Evolutionary conservation across 2,329 filamentous ascomycete genomes (phyloP).

Genomic region (Xylariaceae sp.): DNA sequence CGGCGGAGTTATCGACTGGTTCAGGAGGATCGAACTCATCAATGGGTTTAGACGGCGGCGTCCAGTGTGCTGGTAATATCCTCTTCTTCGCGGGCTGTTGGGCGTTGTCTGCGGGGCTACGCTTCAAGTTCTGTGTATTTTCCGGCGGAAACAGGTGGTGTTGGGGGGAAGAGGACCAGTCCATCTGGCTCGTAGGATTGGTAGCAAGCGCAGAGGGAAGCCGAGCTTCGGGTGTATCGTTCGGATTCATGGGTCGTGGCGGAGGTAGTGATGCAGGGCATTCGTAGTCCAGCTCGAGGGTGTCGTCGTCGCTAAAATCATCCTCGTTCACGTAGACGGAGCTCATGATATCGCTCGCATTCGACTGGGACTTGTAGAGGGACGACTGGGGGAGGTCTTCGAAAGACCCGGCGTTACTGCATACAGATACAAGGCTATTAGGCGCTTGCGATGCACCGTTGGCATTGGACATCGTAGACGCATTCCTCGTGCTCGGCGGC

Average conservation of each 20-base stretch:
- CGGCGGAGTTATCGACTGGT: constrained; percentile 24
- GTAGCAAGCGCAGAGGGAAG: constrained; percentile 1
- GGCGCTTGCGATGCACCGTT: constrained; percentile 14
- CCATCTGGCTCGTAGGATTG: constrained; percentile 37
- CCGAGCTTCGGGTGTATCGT: constrained; percentile 17
- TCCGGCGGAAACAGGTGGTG: constrained; percentile 43
- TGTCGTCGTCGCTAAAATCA: constrained; percentile 80
- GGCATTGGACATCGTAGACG: constrained; percentile 13
- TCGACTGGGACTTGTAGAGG: constrained; percentile 30
- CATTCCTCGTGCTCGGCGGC: constrained; percentile 1
- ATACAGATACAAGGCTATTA: constrained; percentile 39
- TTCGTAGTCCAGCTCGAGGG: constrained; percentile 65
- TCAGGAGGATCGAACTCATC: constrained; percentile 25
- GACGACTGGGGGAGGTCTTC: constrained; percentile 33
- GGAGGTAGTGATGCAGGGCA: constrained; percentile 49
- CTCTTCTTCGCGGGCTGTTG: constrained; percentile 51
- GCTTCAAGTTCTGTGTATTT: constrained; percentile 36
- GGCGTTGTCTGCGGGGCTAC: constrained; percentile 36
- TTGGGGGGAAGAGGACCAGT: constrained; percentile 67
- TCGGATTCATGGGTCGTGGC: constrained; percentile 28
- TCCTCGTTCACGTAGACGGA: constrained; percentile 65
- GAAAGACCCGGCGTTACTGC: constrained; percentile 46
- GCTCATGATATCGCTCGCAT: constrained; percentile 24
- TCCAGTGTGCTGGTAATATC: constrained; percentile 48
- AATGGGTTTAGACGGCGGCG: constrained; percentile 23